phyloP scores from a whole-genome alignment of 2,329 filamentous ascomycete genomes.

The Botrytis fabae region DNA sequence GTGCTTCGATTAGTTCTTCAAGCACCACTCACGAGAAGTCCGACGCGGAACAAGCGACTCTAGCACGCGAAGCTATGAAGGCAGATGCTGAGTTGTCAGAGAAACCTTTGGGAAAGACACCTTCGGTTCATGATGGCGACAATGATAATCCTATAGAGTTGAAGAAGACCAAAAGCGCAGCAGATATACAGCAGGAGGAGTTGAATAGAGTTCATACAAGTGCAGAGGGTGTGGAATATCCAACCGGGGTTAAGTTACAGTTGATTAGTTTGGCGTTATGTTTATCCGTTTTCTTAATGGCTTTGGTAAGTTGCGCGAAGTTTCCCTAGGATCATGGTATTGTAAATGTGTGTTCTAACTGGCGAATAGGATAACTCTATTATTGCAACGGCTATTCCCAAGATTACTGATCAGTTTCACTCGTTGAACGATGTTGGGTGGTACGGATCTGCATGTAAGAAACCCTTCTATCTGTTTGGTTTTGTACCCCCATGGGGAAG shows the following conservation, averaged over 20 bases:
- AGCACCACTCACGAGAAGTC: not conserved
- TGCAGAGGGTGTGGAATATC: slow-evolving; percentile 38
- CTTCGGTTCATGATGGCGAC: slow-evolving; percentile 4
- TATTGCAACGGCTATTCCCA: slow-evolving; percentile 54
- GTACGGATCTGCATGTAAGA: slow-evolving; percentile 58
- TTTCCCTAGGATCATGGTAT: too few species aligned
- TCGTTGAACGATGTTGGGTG: slow-evolving; percentile 52
- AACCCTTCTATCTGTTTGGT: slow-evolving; percentile 32
- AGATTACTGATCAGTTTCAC: slow-evolving; percentile 55
- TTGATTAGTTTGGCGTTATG: slow-evolving; percentile 38
- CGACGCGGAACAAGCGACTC: not conserved
- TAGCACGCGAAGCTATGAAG: slow-evolving; percentile 4
- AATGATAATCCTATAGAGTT: slow-evolving; percentile 1
- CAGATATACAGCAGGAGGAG: slow-evolving; percentile 27
- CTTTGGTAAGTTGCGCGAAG: slow-evolving; percentile 25
- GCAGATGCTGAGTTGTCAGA: not conserved
- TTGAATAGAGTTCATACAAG: slow-evolving; percentile 36
- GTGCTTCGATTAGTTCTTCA: slow-evolving; percentile 13
- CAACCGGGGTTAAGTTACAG: slow-evolving; percentile 36
- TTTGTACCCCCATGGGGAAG: not conserved
- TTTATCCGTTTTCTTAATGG: slow-evolving; percentile 38
- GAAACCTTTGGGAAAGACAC: not conserved
- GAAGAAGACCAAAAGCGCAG: slow-evolving; percentile 22
- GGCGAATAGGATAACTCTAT: slow-evolving; percentile 17
- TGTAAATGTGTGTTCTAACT: not conserved